Percentiles rank a stretch among this genome's conserved stretches.
Evolutionary conservation across 805 yeast species (phyloP).

Genomic region (Schwanniomyces vanrijiae): DNA sequence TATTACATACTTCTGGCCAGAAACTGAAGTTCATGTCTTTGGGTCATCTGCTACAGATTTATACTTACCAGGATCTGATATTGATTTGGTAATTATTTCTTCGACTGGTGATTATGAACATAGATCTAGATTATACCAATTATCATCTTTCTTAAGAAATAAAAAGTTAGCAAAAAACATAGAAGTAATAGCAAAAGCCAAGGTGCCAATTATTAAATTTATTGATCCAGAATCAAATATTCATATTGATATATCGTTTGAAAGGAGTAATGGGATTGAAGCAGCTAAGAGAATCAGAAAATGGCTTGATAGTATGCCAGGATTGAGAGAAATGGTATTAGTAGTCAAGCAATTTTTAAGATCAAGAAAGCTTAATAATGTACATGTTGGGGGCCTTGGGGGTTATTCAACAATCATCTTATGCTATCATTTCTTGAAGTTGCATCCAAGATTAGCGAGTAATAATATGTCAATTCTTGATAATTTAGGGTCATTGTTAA

Average conservation of each 20-base stretch:
- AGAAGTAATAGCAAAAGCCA: constrained; percentile 85
- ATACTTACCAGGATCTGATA: constrained; percentile 92
- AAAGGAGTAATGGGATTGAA: constrained; percentile 74
- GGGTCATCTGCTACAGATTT: constrained; percentile 94
- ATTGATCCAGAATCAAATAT: constrained; percentile 69
- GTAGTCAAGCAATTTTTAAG: constrained; percentile 83
- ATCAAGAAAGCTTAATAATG: constrained; percentile 76
- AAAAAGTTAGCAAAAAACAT: constrained; percentile 65
- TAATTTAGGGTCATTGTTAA: constrained; percentile 80
- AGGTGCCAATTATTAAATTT: constrained; percentile 92
- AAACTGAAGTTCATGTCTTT: constrained; percentile 78
- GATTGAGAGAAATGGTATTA: constrained; percentile 76
- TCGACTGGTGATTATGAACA: constrained; percentile 56
- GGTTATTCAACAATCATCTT: constrained; percentile 92
- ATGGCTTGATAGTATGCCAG: constrained; percentile 77
- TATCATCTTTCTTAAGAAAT: constrained; percentile 67
- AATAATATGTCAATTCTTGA: constrained; percentile 64
- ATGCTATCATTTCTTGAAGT: constrained; percentile 70
- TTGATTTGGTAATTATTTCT: constrained; percentile 86
- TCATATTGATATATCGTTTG: constrained; percentile 88
- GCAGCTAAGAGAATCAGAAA: constrained; percentile 76
- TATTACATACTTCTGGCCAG: constrained; percentile 65
- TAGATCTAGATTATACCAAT: constrained; percentile 65
- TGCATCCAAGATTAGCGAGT: constrained; percentile 77
- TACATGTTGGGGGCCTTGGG: constrained; percentile 91